A percentile compares a stretch with the other conserved stretches of the same genome.
Conservation (phyloP, 1,284 basidiomycete species). For the Fistulinella cinereoalba region DNA sequence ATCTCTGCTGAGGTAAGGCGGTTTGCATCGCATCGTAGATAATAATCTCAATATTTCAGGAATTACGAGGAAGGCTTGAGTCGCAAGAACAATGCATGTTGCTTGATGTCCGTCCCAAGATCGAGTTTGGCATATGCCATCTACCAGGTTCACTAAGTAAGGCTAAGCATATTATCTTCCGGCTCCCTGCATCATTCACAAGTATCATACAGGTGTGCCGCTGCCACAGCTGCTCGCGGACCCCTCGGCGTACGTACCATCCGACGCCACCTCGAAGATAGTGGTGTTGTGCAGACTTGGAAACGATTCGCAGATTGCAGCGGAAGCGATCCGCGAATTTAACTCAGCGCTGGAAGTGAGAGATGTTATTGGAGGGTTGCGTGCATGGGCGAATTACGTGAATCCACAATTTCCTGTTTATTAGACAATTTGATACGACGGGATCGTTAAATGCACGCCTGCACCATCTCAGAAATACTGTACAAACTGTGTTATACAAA, state of each 20-base stretch:
- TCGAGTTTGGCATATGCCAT: slow-evolving; percentile 87
- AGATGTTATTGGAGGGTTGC: slow-evolving; percentile 78
- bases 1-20: slow-evolving; percentile 49
- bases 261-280: slow-evolving; percentile 28
- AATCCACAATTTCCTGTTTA: slow-evolving; percentile 79
- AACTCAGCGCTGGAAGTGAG: slow-evolving; percentile 40
- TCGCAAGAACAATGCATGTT: slow-evolving; percentile 41
- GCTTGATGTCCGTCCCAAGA: slow-evolving; percentile 80
- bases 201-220: slow-evolving; percentile 56
- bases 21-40: background rate
- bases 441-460: slow-evolving; percentile 4
- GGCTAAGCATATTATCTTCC: slow-evolving; percentile 24
- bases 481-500: background rate
- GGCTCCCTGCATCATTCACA: background rate
- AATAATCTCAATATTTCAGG: slow-evolving; percentile 5
- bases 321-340: slow-evolving; percentile 53
- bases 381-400: slow-evolving; percentile 71
- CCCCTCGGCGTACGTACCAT: slow-evolving; percentile 44
- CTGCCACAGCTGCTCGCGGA: slow-evolving; percentile 58
- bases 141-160: slow-evolving; percentile 75
- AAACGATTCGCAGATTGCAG: slow-evolving; percentile 92
- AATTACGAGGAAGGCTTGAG: slow-evolving; percentile 42
- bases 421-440: slow-evolving; percentile 36
- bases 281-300: slow-evolving; percentile 84
- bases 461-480: slow-evolving; percentile 6